These are phyloP conservation scores for Geotrichum carabidarum DNA, from an alignment of 1,139 yeast genomes.

Conservation along the genomic window DNA sequence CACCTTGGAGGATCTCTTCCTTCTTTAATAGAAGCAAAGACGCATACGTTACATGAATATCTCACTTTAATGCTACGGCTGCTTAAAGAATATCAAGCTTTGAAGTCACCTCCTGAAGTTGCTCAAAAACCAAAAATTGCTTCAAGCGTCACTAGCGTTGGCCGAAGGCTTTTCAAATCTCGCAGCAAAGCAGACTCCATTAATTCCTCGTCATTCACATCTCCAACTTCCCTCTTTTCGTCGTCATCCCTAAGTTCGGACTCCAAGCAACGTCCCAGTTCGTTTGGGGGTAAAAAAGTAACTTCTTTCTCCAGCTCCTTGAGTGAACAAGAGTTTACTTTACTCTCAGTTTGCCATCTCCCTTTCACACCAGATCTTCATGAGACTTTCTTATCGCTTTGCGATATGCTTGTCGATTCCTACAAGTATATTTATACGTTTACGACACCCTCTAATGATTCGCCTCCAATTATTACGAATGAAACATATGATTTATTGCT, in stretches of 20 bases:
- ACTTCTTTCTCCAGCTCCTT: neutral
- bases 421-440: slow-evolving; percentile 26
- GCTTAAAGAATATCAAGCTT: slow-evolving; percentile 28
- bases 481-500: slow-evolving; percentile 28
- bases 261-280: neutral
- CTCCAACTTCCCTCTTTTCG: neutral
- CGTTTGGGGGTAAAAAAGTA: neutral
- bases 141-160: slow-evolving; percentile 23
- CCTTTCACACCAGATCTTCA: slow-evolving; percentile 33
- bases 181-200: slow-evolving; percentile 21
- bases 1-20: slow-evolving; percentile 30
- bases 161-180: slow-evolving; percentile 28
- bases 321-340: slow-evolving; percentile 22
- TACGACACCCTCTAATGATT: slow-evolving; percentile 14
- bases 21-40: slow-evolving; percentile 21
- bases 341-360: slow-evolving; percentile 28
- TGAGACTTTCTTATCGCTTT: slow-evolving; percentile 31
- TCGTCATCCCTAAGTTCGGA: slow-evolving; percentile 1
- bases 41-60: slow-evolving; percentile 24
- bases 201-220: slow-evolving; percentile 2
- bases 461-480: slow-evolving; percentile 10
- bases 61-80: slow-evolving; percentile 23
- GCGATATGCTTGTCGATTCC: slow-evolving; percentile 30
- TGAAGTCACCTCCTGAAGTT: slow-evolving; percentile 23
- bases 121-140: slow-evolving; percentile 25